A percentile compares a stretch with the other conserved stretches of the same genome.
Conservation (phyloP, 192 early-diverging fungal genomes). For the Backusella tuberculispora region DNA sequence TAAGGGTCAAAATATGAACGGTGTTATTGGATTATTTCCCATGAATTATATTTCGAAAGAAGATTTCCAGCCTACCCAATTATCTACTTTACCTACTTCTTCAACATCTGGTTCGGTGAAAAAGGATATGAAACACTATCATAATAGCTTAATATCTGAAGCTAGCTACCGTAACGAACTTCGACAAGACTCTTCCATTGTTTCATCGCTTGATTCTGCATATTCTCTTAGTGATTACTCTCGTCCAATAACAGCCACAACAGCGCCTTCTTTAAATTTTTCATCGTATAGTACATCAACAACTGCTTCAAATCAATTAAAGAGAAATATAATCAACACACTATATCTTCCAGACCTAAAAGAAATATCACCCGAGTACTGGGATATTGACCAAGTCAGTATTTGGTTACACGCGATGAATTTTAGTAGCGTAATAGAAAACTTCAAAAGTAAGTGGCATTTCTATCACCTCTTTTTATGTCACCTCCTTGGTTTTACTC, state of each 20-base stretch:
- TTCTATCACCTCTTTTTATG: background rate
- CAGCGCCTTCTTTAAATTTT: background rate
- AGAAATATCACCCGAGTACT: constrained; percentile 17
- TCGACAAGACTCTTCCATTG: background rate
- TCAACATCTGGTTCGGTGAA: background rate
- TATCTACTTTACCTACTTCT: constrained; percentile 16
- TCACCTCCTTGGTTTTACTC: background rate
- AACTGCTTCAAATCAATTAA: background rate
- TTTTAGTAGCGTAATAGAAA: constrained; percentile 19
- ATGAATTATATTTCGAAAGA: constrained; percentile 62
- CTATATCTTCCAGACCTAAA: background rate
- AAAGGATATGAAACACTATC: background rate
- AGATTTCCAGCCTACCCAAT: background rate
- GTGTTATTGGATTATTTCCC: constrained; percentile 74
- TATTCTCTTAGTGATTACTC: constrained; percentile 18
- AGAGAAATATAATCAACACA: background rate
- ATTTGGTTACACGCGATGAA: constrained; percentile 35
- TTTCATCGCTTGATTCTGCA: background rate
- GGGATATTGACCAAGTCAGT: constrained; percentile 34
- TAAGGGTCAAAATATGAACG: constrained; percentile 65
- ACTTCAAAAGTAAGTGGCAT: constrained; percentile 23
- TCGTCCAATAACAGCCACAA: background rate
- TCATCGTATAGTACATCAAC: background rate
- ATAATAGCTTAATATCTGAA: background rate
- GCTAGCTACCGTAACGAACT: background rate